A percentile compares a stretch with the other conserved stretches of the same genome.
phyloP scores from a whole-genome alignment of 441 rosid genomes.

The Omphalea diandra region DNA sequence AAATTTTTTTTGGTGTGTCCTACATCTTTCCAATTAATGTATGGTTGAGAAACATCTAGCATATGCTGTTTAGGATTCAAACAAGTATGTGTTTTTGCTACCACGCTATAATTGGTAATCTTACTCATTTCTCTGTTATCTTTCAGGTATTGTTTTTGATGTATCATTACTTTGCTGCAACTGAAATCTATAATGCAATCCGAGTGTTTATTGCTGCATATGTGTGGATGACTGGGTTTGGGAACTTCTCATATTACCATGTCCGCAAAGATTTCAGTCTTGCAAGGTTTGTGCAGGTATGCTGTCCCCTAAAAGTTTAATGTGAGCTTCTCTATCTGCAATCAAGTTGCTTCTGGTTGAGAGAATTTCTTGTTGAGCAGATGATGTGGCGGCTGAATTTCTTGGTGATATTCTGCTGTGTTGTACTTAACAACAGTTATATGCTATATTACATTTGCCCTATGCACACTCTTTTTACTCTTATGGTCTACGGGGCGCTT shows the following conservation, averaged over 20 bases:
- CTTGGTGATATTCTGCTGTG: constrained; percentile 78
- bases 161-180: constrained; percentile 99
- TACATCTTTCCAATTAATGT: constrained; percentile 6
- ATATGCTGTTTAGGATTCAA: constrained; percentile 15
- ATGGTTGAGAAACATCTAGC: not conserved
- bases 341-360: constrained; percentile 26
- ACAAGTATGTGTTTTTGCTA: constrained; percentile 11
- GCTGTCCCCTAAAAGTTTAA: constrained; percentile 12
- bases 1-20: not conserved
- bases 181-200: constrained; percentile 93
- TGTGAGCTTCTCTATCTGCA: constrained; percentile 13
- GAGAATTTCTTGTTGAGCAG: constrained; percentile 44
- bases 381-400: constrained; percentile 99
- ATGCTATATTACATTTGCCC: constrained; percentile 98
- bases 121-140: constrained; percentile 23
- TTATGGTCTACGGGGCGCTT: constrained; percentile 98
- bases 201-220: constrained; percentile 96
- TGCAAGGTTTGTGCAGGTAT: constrained; percentile 90
- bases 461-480: constrained; percentile 98
- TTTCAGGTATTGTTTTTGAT: constrained; percentile 88
- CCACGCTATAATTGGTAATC: constrained; percentile 3
- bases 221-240: constrained; percentile 99
- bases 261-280: constrained; percentile 92
- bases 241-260: constrained; percentile 98
- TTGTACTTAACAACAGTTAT: constrained; percentile 90